Conservation (phyloP, 23 red algal species). For the Gracilaria gracilis region DNA sequence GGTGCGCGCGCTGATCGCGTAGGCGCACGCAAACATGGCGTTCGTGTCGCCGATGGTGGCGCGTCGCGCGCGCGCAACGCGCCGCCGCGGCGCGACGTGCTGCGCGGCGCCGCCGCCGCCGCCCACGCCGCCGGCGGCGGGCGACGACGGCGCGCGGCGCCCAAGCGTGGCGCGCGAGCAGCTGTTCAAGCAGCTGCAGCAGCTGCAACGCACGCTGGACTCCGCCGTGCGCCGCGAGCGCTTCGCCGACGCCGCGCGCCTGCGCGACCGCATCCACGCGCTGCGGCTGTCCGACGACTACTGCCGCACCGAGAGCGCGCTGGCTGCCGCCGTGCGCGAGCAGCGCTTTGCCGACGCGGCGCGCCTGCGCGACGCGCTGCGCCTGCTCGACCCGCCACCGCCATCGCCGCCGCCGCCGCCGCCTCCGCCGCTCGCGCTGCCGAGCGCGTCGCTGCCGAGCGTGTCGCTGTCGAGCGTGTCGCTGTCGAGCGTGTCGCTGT, state of each 20-base stretch:
- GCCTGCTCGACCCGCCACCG: slow-evolving; percentile 40
- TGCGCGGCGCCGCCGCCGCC: too few relatives aligned
- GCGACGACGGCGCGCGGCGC: too few relatives aligned
- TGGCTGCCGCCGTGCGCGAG: slow-evolving; percentile 26
- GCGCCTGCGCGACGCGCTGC: slow-evolving; percentile 32
- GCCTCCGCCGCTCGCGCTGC: background rate
- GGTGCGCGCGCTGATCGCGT: too few relatives aligned
- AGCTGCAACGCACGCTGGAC: slow-evolving; percentile 16
- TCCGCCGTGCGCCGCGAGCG: slow-evolving; percentile 43
- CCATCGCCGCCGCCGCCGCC: too few relatives aligned
- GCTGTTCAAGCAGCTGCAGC: slow-evolving; percentile 12
- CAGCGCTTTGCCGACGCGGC: slow-evolving; percentile 56
- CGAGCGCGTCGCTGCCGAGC: background rate
- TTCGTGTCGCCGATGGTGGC: too few relatives aligned
- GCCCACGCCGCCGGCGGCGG: too few relatives aligned
- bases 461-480: too few relatives aligned
- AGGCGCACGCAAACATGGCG: too few relatives aligned
- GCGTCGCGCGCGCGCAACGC: too few relatives aligned
- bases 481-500: background rate
- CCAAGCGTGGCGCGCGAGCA: too few relatives aligned
- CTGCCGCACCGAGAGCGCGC: slow-evolving; percentile 25
- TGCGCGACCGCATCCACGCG: slow-evolving; percentile 22
- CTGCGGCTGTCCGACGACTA: slow-evolving; percentile 29
- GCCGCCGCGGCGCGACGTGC: too few relatives aligned
- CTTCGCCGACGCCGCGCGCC: slow-evolving; percentile 41